These are phyloP conservation scores for Pisolithus marmoratus DNA, from an alignment of 768 basidiomycete genomes.

Conservation along the genomic window DNA sequence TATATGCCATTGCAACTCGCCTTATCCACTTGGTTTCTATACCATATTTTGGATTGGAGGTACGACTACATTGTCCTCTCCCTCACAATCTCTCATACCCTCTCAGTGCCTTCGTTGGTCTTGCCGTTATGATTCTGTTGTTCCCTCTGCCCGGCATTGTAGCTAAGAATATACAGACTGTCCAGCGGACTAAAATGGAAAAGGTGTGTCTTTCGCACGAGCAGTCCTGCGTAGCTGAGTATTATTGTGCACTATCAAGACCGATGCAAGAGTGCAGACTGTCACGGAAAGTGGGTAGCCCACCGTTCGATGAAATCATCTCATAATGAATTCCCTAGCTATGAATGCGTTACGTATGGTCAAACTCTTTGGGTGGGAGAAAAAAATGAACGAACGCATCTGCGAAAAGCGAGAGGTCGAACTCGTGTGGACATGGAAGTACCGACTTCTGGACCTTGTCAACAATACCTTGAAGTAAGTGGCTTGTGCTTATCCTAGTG, in stretches of 20 bases:
- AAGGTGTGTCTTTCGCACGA: conserved; percentile 17
- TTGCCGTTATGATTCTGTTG: conserved; percentile 45
- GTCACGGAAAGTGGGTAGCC: conserved; percentile 50
- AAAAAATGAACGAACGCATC: conserved; percentile 47
- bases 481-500: not conserved
- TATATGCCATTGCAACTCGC: conserved; percentile 9
- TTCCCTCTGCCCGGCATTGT: conserved; percentile 57
- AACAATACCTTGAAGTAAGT: conserved; percentile 27
- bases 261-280: conserved; percentile 54
- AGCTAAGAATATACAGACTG: conserved; percentile 39
- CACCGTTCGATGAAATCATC: not conserved
- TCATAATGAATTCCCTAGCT: conserved; percentile 25
- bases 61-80: not conserved
- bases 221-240: not conserved
- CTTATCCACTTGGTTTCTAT: conserved; percentile 39
- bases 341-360: conserved; percentile 60
- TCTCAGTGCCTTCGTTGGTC: conserved; percentile 45
- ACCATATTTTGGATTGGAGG: conserved; percentile 43
- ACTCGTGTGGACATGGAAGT: conserved; percentile 46
- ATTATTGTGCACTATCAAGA: conserved; percentile 19
- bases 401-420: conserved; percentile 57
- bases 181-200: conserved; percentile 48
- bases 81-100: not conserved
- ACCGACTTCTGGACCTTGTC: conserved; percentile 44
- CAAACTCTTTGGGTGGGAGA: conserved; percentile 68